A percentile compares a stretch with the other conserved stretches of the same genome.
These are phyloP conservation scores for Hyaloscypha finlandica DNA, from an alignment of 495 filamentous ascomycete genomes.

Conservation along the genomic window DNA sequence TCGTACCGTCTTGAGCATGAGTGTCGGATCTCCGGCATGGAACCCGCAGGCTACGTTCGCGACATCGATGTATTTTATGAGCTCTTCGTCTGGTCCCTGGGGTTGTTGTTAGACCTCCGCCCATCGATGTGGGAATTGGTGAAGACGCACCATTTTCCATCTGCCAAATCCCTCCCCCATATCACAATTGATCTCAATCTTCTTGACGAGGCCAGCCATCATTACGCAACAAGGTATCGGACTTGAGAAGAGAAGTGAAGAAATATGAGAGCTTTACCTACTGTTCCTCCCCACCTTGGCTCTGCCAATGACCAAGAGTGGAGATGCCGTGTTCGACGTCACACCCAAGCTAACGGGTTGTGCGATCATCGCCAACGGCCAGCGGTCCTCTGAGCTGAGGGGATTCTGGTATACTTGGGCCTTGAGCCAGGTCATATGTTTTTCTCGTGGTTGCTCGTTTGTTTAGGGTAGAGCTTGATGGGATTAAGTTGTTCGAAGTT, in stretches of 20 bases:
- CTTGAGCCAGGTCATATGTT: no score
- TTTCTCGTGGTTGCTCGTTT: no score
- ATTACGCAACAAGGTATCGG: background rate
- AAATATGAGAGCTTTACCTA: background rate
- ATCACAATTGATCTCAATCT: conserved; percentile 35
- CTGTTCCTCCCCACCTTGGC: background rate
- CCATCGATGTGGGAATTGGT: background rate
- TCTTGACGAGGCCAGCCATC: conserved; percentile 3
- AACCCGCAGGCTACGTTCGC: conserved; percentile 68
- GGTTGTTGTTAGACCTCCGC: background rate
- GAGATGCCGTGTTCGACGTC: background rate
- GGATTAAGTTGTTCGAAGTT: background rate
- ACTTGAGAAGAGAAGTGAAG: background rate
- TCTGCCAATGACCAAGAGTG: background rate
- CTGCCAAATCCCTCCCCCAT: conserved; percentile 38
- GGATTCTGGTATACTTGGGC: background rate
- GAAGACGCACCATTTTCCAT: conserved; percentile 31
- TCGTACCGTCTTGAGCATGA: conserved; percentile 60
- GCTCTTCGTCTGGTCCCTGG: conserved; percentile 56
- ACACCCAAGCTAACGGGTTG: background rate
- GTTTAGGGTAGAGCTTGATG: background rate
- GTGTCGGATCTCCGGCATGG: conserved; percentile 59
- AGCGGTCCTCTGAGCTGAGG: background rate
- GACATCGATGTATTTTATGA: conserved; percentile 59
- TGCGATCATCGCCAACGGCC: background rate